A percentile compares a stretch with the other conserved stretches of the same genome.
Conservation (phyloP, 2,329 filamentous ascomycete species). For the Blumeriella jaapii region DNA sequence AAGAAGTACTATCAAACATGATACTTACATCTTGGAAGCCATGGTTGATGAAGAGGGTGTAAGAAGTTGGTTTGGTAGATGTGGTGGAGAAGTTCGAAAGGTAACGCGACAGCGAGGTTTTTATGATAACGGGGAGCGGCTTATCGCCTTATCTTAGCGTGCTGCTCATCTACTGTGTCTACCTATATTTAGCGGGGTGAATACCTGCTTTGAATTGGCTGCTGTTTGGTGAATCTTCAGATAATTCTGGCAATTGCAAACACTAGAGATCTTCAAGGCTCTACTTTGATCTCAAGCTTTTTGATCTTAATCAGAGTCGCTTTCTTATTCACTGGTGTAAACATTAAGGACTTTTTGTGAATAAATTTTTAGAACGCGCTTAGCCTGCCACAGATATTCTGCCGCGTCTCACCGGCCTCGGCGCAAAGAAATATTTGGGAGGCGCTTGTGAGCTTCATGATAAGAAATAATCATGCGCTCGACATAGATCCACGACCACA, state of each 20-base stretch:
- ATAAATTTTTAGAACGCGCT: no score
- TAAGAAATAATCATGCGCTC: neutral
- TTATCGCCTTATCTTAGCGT: constrained; percentile 14
- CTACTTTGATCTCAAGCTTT: no score
- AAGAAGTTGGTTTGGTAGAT: neutral
- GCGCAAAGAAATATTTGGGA: constrained; percentile 5
- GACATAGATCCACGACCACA: neutral
- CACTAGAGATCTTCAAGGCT: no score
- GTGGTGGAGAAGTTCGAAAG: neutral
- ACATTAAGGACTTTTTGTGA: no score
- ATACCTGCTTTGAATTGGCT: no score
- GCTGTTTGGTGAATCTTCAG: no score
- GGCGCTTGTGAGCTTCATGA: neutral
- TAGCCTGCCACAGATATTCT: constrained; percentile 6
- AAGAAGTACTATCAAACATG: neutral
- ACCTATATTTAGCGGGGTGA: no score
- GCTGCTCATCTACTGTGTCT: no score
- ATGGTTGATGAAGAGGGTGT: constrained; percentile 27
- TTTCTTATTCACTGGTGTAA: no score
- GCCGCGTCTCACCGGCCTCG: constrained; percentile 4
- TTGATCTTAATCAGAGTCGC: no score
- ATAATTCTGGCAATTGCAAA: no score
- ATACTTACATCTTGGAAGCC: constrained; percentile 31
- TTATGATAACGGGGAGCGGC: constrained; percentile 1
- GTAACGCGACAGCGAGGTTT: constrained; percentile 7